Base-by-base conservation (phyloP, 805 yeast genomes). In the Wickerhamiella slavikovae region DNA sequence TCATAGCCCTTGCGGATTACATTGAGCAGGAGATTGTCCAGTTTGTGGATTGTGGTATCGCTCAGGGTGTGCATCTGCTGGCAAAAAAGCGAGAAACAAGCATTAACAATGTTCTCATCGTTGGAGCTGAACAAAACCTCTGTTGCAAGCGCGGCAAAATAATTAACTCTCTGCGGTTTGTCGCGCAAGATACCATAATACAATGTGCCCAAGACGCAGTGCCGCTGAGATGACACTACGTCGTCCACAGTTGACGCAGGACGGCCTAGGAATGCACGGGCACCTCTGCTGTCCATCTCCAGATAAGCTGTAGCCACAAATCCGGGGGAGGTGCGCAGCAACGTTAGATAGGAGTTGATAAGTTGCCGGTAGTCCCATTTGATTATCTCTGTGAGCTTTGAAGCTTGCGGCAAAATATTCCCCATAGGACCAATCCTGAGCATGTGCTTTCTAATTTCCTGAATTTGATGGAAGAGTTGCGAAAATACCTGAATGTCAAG, bases 311-410 rank as follows among this genome's bases (percentile, higher is more conserved):
- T 36, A 12, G 51, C 47, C 8, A 51, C 34, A 25, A 50, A 50
- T n/a, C 47, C 44, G 0, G 55, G 54, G 3, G 54, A 45, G 1
- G 52, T 40, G 21, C 51, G 42, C 18, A 50, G 35, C 22, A 48
- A 34, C 6, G 52, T 45, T 33, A 51, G 31, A 28, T 50, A 48
- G 8, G 52, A 44, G 34, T 44, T 48, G 24, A 51, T 35, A 11
- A 48, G 34, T 24, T 43, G 45, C 2, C 50, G 33, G 28, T 44
- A 45, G 11, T 39, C 43, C 38, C 48, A 43, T 17, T 38, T 31
- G 3, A 41, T 31, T 13, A 38, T 36, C 19, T 28, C n/a, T 9
- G 27, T 15, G 8, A 27, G 29, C 21, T 17, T 16, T 12, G 30
- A 31, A 16, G 33, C 25, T 14, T 26, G 16, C 15, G 33, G 34